Evolutionary conservation across 2,329 filamentous ascomycete genomes (phyloP), one percentile per base, ranked within the genome.

Genomic region (Corniculantispora saksenae): DNA sequence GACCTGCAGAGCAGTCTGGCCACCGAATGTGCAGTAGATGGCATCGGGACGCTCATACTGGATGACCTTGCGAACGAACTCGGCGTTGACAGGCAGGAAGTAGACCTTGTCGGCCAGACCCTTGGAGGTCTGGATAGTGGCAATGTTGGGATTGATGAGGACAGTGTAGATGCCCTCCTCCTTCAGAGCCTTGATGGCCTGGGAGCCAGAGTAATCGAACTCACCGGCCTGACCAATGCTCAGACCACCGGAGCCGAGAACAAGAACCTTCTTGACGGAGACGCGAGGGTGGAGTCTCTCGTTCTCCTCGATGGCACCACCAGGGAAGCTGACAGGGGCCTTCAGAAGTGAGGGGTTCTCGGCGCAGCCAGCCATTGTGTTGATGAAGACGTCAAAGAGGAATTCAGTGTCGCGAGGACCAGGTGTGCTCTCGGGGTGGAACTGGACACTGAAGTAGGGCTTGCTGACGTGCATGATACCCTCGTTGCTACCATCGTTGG

Each of bases 401-500:
- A 92, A 97, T 77, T 99, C 95, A 32, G 95, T 99, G 76, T 99
- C 95, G 43, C 93, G 88, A 60, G 95, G 95, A 65, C 95, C 95
- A 3, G 95, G 95, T 1, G 93, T 96, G 82, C 94, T 97, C 80
- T 99, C 95, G 0, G 95, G 95, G 75, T 99, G 95, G 82, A 99
- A 99, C 77, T 99, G 95, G n/a, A 98, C 95, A 83, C 93, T 97
- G 84, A 99, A 99, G 82, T 94, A 96, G 60, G 95, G 95, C 74
- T 89, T 91, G 77, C 83, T 86, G 57, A 86, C 82, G 77, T 98
- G 93, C 79, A 94, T 90, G 75, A 99, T 97, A 80, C 95, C 95
- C 82, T 99, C 95, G 79, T 99, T 99, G 80, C 92, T 97, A 72
- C 92, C 92, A 72, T 99, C 95, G 78, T 99, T 99, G 79, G 95